Evolutionary conservation across 2,329 filamentous ascomycete species (phyloP), one percentile per base, ranked within the genome.

Genomic region (Clonostachys sp.): DNA sequence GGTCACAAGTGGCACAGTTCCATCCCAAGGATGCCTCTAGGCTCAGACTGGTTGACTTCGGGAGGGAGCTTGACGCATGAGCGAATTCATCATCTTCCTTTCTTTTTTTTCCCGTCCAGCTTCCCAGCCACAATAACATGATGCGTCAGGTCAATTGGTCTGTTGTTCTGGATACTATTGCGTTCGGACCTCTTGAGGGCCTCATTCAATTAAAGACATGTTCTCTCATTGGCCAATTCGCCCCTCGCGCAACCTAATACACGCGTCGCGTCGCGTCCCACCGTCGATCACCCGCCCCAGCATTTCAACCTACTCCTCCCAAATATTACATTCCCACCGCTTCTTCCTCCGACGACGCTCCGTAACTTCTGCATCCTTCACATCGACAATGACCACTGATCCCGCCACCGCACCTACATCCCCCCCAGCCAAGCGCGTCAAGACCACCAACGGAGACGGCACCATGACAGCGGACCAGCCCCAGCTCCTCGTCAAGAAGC

Each of bases 401-500:
- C 48, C 61, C 46, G 61, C 61, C 48, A 47, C 64, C 24, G 24
- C 24, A 9, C 24, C 24, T 30, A 30, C 78, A 39, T 91, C 88
- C 9, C 90, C 89, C 30, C 82, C 89, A 24, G 77, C 89, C 43
- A 95, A 95, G 74, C 83, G 89, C 62, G 79, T 87, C 60, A 94
- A 91, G 75, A 81, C 82, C 52, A 63, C 71, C 55, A 57, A 54
- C 58, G 24, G 24, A 30, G 68, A 54, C 42, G 53, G 62, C 50
- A 50, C 51, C 54, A 50, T 52, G 50, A 40, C 57, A 47, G 53
- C 57, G 46, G 46, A 60, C 64, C 49, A 66, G 63, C 70, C 48
- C 45, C 18, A 85, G 4, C 78, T 96, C 45, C 81, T 90, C 52
- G 84, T 99, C 70, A 92, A 96, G 78, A 91, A 95, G 68, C 84